A percentile compares a stretch with the other conserved stretches of the same genome.
These are phyloP conservation scores for Nicotiana tomentosiformis DNA, from an alignment of 257 asterid genomes.

Conservation along the genomic window DNA sequence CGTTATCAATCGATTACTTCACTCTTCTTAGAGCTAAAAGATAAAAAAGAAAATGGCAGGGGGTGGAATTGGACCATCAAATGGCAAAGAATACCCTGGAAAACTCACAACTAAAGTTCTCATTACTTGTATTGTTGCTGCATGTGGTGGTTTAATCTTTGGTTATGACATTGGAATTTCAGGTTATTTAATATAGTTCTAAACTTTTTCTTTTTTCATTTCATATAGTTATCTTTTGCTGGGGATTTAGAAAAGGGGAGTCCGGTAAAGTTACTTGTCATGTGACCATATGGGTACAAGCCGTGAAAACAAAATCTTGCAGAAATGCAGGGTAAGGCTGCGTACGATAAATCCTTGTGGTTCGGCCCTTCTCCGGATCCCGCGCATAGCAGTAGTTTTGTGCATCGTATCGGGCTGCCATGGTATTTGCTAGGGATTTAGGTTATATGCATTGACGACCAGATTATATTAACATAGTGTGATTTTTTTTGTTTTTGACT, in stretches of 20 bases:
- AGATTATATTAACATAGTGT: background rate
- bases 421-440: background rate
- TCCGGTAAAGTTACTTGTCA: no score
- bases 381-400: no score
- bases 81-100: constrained; percentile 26
- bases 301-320: no score
- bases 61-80: background rate
- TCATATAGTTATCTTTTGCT: background rate
- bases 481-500: background rate
- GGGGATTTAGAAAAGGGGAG: no score
- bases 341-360: no score
- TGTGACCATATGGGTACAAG: no score
- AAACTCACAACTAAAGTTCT: constrained; percentile 54
- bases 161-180: constrained; percentile 91
- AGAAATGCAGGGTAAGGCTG: no score
- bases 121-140: constrained; percentile 67
- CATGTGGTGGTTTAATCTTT: constrained; percentile 84
- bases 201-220: background rate
- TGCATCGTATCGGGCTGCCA: no score
- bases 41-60: background rate
- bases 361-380: no score
- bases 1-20: no score
- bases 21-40: no score
- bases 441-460: background rate
- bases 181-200: constrained; percentile 23